A percentile compares a stretch with the other conserved stretches of the same genome.
These are phyloP conservation scores for Amanita phalloides DNA, from an alignment of 768 basidiomycete genomes.

Conservation along the genomic window DNA sequence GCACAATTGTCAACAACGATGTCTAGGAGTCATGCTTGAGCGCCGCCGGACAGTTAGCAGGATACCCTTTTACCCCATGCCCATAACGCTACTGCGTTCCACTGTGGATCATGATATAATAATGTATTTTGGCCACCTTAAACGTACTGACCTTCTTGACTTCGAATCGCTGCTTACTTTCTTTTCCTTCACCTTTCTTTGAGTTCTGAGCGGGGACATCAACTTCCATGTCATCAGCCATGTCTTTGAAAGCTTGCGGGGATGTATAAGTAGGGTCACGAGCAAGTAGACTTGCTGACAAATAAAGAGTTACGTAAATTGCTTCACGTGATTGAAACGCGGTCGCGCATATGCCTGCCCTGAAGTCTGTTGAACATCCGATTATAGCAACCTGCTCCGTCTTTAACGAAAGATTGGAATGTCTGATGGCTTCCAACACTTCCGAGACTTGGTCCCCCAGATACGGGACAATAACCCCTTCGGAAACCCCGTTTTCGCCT, in stretches of 20 bases:
- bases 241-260: constrained; percentile 9
- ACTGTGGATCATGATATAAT: constrained; percentile 39
- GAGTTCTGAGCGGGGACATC: constrained; percentile 37
- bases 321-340: constrained; percentile 13
- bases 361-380: constrained; percentile 16
- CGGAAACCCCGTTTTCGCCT: constrained; percentile 46
- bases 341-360: constrained; percentile 17
- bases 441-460: constrained; percentile 50
- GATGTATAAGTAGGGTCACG: too few species aligned
- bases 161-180: constrained; percentile 78
- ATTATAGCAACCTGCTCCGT: constrained; percentile 2
- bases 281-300: neutral
- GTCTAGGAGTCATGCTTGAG: constrained; percentile 36
- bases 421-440: constrained; percentile 26
- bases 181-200: constrained; percentile 43
- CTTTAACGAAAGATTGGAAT: constrained; percentile 1
- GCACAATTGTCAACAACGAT: constrained; percentile 99
- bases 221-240: constrained; percentile 58
- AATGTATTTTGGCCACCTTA: neutral
- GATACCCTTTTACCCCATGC: constrained; percentile 71
- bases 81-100: constrained; percentile 98
- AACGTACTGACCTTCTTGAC: constrained; percentile 85
- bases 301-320: neutral
- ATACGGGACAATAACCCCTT: constrained; percentile 45
- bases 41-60: constrained; percentile 7